These are phyloP conservation scores for Gracilaria domingensis DNA, from an alignment of 23 red algal species.

Conservation along the genomic window DNA sequence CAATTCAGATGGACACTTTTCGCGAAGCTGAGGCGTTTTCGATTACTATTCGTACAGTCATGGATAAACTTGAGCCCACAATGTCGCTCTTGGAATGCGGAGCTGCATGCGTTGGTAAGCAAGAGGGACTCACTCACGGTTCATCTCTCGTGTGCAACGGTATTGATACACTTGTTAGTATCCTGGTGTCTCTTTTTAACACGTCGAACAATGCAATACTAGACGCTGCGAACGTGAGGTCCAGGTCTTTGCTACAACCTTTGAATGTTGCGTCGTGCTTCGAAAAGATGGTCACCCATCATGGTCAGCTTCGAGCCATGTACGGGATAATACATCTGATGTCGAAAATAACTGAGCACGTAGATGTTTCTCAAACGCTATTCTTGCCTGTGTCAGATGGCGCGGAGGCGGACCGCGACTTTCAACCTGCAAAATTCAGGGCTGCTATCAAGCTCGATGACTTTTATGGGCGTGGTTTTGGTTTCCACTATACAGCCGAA, in stretches of 20 bases:
- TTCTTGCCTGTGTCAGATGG: conserved; percentile 39
- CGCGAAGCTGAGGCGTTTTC: conserved; percentile 72
- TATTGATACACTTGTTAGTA: conserved; percentile 76
- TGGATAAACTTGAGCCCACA: conserved; percentile 43
- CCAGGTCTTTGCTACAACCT: conserved; percentile 37
- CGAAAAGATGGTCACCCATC: conserved; percentile 75
- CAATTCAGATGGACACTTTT: conserved; percentile 41
- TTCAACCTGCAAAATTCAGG: conserved; percentile 53
- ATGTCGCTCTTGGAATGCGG: conserved; percentile 24
- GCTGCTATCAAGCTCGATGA: conserved; percentile 80
- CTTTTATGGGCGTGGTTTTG: conserved; percentile 91
- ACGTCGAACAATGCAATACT: conserved; percentile 46
- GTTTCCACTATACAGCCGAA: conserved; percentile 92
- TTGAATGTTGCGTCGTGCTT: conserved; percentile 48
- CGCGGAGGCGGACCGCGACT: conserved; percentile 22
- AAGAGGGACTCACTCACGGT: conserved; percentile 3
- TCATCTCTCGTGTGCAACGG: conserved; percentile 64
- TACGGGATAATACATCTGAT: conserved; percentile 87
- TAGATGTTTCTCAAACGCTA: conserved; percentile 47
- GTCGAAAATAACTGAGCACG: conserved; percentile 43
- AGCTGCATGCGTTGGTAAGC: conserved; percentile 50
- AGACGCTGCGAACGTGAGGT: conserved; percentile 35
- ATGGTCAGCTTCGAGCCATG: conserved; percentile 84
- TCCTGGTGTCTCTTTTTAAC: conserved; percentile 74
- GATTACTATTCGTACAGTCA: conserved; percentile 57